These are phyloP conservation scores for Adansonia rubrostipa DNA, from an alignment of 441 rosid genomes.

Conservation along the genomic window DNA sequence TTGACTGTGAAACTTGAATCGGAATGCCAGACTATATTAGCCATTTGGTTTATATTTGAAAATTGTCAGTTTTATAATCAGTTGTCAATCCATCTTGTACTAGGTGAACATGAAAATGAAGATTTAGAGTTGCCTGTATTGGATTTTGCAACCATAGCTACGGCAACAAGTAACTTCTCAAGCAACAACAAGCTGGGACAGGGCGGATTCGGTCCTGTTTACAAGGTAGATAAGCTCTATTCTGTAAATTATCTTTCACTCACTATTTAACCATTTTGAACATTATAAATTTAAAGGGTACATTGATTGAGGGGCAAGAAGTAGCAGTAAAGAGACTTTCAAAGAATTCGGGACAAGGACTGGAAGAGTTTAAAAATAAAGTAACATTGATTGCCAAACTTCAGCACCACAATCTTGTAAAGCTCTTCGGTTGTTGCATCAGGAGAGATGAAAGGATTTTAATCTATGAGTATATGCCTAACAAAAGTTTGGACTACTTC, in stretches of 20 bases:
- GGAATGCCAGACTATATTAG: neutral
- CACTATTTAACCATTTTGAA: too few relatives aligned
- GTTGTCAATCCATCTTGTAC: neutral
- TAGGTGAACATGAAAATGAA: neutral
- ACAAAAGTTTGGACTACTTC: conserved; percentile 26
- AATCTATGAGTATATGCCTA: conserved; percentile 53
- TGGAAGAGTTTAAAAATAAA: conserved; percentile 46
- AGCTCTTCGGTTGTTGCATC: conserved; percentile 49
- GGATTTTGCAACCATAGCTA: neutral
- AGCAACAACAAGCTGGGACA: conserved; percentile 28
- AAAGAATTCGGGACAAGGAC: conserved; percentile 51
- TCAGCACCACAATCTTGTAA: conserved; percentile 55
- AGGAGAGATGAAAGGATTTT: conserved; percentile 46
- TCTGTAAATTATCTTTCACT: neutral
- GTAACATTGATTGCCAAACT: conserved; percentile 42
- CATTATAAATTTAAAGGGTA: conserved; percentile 32
- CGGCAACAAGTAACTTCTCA: conserved; percentile 43
- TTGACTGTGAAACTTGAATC: neutral
- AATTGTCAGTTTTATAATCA: neutral
- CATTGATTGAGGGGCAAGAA: conserved; percentile 35
- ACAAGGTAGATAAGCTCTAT: conserved; percentile 32
- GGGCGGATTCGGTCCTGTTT: conserved; percentile 49
- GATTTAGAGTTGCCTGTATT: neutral
- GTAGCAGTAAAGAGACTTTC: conserved; percentile 58
- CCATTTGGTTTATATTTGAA: neutral